These are phyloP conservation scores for Podosphaera fusca DNA, from an alignment of 2,329 filamentous ascomycete genomes.

Conservation along the genomic window DNA sequence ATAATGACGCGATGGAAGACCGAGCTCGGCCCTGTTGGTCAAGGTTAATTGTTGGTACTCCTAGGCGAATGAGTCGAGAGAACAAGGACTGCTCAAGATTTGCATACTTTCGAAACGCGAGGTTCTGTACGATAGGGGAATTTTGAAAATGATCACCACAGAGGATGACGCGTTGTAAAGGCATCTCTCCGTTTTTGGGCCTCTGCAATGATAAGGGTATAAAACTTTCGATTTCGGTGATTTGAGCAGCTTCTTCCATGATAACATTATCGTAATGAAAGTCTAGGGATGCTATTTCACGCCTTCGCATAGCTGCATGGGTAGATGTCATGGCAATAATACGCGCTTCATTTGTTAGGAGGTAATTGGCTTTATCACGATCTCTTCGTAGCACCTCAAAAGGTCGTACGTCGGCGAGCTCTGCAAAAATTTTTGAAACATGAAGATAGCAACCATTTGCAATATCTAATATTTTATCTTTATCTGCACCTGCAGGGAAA, in stretches of 20 bases:
- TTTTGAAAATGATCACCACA: constrained; percentile 95
- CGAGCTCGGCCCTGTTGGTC: constrained; percentile 87
- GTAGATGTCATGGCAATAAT: constrained; percentile 98
- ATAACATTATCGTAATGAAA: constrained; percentile 96
- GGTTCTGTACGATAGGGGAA: constrained; percentile 81
- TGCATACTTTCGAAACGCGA: constrained; percentile 83
- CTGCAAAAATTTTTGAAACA: constrained; percentile 71
- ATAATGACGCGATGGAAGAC: constrained; percentile 67
- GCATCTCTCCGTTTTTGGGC: constrained; percentile 45
- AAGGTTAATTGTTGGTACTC: constrained; percentile 73
- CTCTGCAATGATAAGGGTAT: constrained; percentile 86
- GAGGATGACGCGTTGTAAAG: constrained; percentile 69
- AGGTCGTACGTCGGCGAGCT: constrained; percentile 77
- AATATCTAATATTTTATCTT: constrained; percentile 48
- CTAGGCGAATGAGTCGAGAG: constrained; percentile 68
- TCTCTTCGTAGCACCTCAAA: constrained; percentile 83
- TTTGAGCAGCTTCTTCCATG: constrained; percentile 96
- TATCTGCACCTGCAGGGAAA: constrained; percentile 43
- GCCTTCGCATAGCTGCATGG: constrained; percentile 80
- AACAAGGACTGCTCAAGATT: constrained; percentile 94
- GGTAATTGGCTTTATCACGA: constrained; percentile 85
- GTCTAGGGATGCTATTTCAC: constrained; percentile 74
- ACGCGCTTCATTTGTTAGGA: constrained; percentile 84
- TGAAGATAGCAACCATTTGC: constrained; percentile 72
- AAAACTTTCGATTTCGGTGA: constrained; percentile 94